Evolutionary conservation across 768 basidiomycete species (phyloP).

Genomic region (Phylloporus sp.): DNA sequence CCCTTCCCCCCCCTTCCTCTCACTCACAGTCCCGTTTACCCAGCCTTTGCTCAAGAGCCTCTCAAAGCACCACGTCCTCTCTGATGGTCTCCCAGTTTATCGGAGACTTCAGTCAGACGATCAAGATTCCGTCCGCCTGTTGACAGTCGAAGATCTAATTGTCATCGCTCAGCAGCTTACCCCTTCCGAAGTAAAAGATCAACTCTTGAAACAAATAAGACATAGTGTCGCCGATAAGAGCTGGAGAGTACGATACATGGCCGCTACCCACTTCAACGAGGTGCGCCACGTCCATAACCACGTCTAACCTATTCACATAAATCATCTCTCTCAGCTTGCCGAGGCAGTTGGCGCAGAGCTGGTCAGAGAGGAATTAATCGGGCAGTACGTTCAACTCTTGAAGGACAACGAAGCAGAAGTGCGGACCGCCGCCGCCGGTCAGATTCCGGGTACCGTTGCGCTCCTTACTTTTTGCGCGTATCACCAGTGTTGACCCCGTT

Average conservation of each 20-base stretch:
- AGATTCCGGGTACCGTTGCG: constrained; percentile 77
- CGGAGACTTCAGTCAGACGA: constrained; percentile 92
- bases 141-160: constrained; percentile 95
- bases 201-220: constrained; percentile 82
- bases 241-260: constrained; percentile 99
- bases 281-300: constrained; percentile 35
- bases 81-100: constrained; percentile 89
- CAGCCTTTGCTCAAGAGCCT: constrained; percentile 79
- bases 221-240: constrained; percentile 91
- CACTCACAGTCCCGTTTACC: constrained; percentile 10
- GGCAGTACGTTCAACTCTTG: constrained; percentile 86
- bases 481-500: constrained; percentile 6
- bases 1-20: background rate
- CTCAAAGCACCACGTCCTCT: constrained; percentile 72
- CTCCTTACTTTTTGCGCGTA: background rate
- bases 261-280: constrained; percentile 95
- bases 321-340: constrained; percentile 55
- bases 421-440: constrained; percentile 90
- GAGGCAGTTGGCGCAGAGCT: constrained; percentile 86
- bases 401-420: constrained; percentile 99
- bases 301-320: background rate
- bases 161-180: constrained; percentile 81
- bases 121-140: constrained; percentile 93
- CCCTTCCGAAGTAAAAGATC: constrained; percentile 86
- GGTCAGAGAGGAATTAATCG: constrained; percentile 89